Evolutionary conservation across 2,329 filamentous ascomycete genomes (phyloP), one percentile per base, ranked within the genome.

Genomic region (Pseudopyricularia javanii): DNA sequence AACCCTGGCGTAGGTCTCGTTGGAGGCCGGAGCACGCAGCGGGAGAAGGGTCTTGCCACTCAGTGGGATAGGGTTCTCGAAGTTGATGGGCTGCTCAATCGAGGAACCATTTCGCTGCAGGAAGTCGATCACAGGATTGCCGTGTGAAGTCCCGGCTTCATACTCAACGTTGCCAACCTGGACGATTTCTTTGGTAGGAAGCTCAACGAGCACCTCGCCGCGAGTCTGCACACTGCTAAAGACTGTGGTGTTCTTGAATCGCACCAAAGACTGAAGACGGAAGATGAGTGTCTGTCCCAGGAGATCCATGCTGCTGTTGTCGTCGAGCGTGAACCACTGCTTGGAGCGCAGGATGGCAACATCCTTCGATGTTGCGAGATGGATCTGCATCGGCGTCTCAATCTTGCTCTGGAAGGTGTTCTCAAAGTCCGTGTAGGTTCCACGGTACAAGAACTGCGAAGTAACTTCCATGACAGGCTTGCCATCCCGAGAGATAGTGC

Each of bases 371-470:
- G 89, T 91, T 14, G 78, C 83, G 49, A 98, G 79, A 64, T 95
- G 86, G 28, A 98, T 75, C 70, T 98, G 88, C 77, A 97, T 93
- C 1, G 91, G 91, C 1, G 88, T 95, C 73, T 98, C 93, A 7
- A 84, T 81, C 79, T 96, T 97, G 66, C 93, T 87, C 73, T 97
- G 91, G 83, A 98, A 98, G 7, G 94, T 98, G 73, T 95, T 98
- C 72, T 96, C 87, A 61, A 82, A 98, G 68, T 98, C 94, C 53
- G 80, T 86, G 72, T 98, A 98, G 30, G 78, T 77, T 54, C 93
- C 93, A 50, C 94, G 86, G 76, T 98, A 98, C 63, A 98, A 70
- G 79, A 98, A 98, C 69, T 98, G 93, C 57, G 90, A 96, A 12
- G 91, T 97, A 28, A 98, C 93, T 66, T 98, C 90, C 93, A 98